Evolutionary conservation across 306 rosid species (phyloP), one percentile per base, ranked within the genome.

Genomic region (Rosa multiflora): DNA sequence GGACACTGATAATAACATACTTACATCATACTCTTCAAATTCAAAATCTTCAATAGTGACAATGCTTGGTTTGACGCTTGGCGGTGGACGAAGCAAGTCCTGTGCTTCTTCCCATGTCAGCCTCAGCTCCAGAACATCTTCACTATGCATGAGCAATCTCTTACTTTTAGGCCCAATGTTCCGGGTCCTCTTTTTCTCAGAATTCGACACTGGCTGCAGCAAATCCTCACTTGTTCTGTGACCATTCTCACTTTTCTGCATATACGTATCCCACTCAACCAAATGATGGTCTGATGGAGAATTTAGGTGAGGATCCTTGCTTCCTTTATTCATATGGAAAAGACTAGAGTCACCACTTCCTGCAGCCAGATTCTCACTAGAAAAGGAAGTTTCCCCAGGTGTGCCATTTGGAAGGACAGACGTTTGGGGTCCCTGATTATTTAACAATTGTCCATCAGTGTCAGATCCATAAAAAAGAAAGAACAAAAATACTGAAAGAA

Each of bases 91-190:
- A 78, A 95, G 98, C 82, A 95, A 93, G 82, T 95, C 97, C 76
- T 93, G 99, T 64, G 98, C 98, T 88, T 95, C 99, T 88, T 93
- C 97, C 99, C 99, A 95, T 59, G 99, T 95, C 75, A 95, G 88
- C 83, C 91, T 89, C 78, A 95, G 85, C 89, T 95, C 98, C 85
- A 87, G 63, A 48, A 92, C 87, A 78, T 95, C 99, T 74, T 93
- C 99, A 76, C 91, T 89, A 56, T 89, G 86, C 88, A 95, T 91
- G 67, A 82, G 91, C 87, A 95, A 80, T 82, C 99, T 91, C 84
- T 93, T 95, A 79, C 78, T 93, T 83, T 95, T 95, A 69, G 93
- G 85, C 73, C 98, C 98, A 80, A 95, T 93, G 74, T 93, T 95
- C 61, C 97, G 90, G 79, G 97, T 78, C 87, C 88, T 89, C 87